These are phyloP conservation scores for Crataegus laevigata DNA, from an alignment of 306 rosid species.

Conservation along the genomic window DNA sequence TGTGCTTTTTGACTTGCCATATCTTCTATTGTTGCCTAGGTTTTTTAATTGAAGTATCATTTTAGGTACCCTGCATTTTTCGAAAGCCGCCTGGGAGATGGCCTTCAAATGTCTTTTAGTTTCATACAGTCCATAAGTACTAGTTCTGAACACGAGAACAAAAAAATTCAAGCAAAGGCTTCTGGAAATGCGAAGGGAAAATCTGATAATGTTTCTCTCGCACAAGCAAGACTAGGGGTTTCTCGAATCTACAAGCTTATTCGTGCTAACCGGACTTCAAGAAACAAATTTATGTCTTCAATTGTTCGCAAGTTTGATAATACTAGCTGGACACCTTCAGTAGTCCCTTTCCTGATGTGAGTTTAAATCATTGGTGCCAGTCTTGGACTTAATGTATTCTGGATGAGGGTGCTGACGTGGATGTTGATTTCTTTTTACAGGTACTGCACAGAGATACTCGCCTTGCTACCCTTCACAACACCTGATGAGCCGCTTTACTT, in stretches of 20 bases:
- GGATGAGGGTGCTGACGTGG: conserved; percentile 17
- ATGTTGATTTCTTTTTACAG: conserved; percentile 35
- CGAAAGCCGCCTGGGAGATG: conserved; percentile 97
- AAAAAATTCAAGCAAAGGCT: conserved; percentile 41
- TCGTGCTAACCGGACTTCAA: conserved; percentile 75
- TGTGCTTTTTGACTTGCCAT: conserved; percentile 6
- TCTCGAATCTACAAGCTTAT: conserved; percentile 99
- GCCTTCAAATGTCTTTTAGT: conserved; percentile 89
- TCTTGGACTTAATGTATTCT: conserved; percentile 4
- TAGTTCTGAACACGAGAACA: conserved; percentile 40
- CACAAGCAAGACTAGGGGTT: conserved; percentile 92
- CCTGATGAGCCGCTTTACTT: conserved; percentile 94
- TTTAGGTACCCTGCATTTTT: conserved; percentile 97
- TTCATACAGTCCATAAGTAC: conserved; percentile 62
- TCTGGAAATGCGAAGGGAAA: conserved; percentile 53
- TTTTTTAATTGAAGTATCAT: conserved; percentile 27
- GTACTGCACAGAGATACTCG: conserved; percentile 92
- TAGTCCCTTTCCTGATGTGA: conserved; percentile 75
- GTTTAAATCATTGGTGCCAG: conserved; percentile 23
- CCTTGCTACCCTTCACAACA: conserved; percentile 68
- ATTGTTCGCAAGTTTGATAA: conserved; percentile 85
- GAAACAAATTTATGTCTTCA: conserved; percentile 94
- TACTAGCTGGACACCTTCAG: conserved; percentile 58
- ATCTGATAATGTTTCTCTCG: conserved; percentile 50
- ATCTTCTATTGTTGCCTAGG: conserved; percentile 6